Conservation (phyloP, 176 grass and related monocot species). For the Carex myosuroides region DNA sequence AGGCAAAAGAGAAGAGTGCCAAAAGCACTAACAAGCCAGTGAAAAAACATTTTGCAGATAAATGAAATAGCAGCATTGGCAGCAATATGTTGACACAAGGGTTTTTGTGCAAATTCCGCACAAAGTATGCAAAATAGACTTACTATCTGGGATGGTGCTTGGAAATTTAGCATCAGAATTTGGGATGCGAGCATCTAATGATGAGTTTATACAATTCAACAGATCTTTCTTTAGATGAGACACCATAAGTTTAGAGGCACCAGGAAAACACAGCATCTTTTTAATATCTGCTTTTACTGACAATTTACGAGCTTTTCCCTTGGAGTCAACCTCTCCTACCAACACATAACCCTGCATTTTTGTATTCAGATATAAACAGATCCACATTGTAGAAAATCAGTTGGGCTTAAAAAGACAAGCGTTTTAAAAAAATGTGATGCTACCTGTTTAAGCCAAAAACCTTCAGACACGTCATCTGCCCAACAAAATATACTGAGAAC, state of each 20-base stretch:
- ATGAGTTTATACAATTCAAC: slow-evolving; percentile 12
- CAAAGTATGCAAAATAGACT: slow-evolving; percentile 27
- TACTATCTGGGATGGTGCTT: slow-evolving; percentile 38
- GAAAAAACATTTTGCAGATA: neutral
- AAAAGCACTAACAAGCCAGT: neutral
- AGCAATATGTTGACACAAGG: neutral
- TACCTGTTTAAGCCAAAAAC: slow-evolving; percentile 97
- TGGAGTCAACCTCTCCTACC: slow-evolving; percentile 76
- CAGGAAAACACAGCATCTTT: slow-evolving; percentile 73
- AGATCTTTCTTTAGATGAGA: slow-evolving; percentile 53
- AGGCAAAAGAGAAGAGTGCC: neutral
- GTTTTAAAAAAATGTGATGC: neutral
- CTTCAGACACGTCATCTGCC: slow-evolving; percentile 73
- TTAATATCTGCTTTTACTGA: slow-evolving; percentile 77
- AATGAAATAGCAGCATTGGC: neutral
- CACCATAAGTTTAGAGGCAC: slow-evolving; percentile 74
- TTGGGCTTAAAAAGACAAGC: neutral
- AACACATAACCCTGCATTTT: slow-evolving; percentile 54
- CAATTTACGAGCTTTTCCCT: slow-evolving; percentile 57
- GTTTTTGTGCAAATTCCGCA: neutral
- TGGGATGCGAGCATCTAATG: neutral
- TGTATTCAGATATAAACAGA: neutral
- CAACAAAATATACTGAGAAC: slow-evolving; percentile 74
- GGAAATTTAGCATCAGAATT: slow-evolving; percentile 14
- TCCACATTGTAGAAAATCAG: slow-evolving; percentile 2